Conservation (phyloP, 106 monocot species). For the Dioscorea dumetorum region DNA sequence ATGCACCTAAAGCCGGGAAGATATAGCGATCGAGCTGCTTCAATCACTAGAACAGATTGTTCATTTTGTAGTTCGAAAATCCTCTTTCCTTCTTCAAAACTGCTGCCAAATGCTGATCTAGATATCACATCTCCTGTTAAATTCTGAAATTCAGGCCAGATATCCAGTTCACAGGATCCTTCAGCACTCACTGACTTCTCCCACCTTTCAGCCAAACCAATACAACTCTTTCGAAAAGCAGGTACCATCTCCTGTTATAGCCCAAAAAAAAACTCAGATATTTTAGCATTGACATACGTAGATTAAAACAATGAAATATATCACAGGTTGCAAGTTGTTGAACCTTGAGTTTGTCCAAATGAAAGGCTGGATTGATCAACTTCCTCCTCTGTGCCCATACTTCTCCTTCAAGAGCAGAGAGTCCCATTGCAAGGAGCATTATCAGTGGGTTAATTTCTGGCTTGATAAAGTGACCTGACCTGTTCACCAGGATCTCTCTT, state of each 20-base stretch:
- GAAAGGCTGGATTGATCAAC: slow-evolving; percentile 45
- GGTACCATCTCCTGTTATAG: slow-evolving; percentile 47
- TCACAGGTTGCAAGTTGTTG: neutral
- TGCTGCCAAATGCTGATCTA: slow-evolving; percentile 61
- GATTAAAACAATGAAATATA: no score
- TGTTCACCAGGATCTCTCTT: slow-evolving; percentile 32
- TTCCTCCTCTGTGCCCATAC: slow-evolving; percentile 43
- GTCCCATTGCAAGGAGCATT: slow-evolving; percentile 15
- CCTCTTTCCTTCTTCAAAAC: slow-evolving; percentile 51
- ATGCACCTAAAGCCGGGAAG: slow-evolving; percentile 41
- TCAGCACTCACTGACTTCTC: slow-evolving; percentile 2
- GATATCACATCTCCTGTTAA: slow-evolving; percentile 59
- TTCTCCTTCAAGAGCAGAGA: slow-evolving; percentile 35
- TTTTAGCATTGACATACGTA: no score
- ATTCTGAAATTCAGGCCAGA: slow-evolving; percentile 61
- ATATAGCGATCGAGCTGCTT: slow-evolving; percentile 16
- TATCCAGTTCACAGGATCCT: slow-evolving; percentile 39
- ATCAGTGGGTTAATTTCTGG: slow-evolving; percentile 17
- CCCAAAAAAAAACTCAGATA: neutral
- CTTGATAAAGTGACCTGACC: slow-evolving; percentile 26
- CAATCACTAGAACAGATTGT: slow-evolving; percentile 19
- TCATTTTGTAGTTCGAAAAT: slow-evolving; percentile 65
- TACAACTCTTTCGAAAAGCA: slow-evolving; percentile 36
- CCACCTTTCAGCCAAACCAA: slow-evolving; percentile 44
- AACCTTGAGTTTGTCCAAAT: slow-evolving; percentile 50